Base-by-base conservation (phyloP, 169 alveolate species). In the Cryptosporidium muris region DNA sequence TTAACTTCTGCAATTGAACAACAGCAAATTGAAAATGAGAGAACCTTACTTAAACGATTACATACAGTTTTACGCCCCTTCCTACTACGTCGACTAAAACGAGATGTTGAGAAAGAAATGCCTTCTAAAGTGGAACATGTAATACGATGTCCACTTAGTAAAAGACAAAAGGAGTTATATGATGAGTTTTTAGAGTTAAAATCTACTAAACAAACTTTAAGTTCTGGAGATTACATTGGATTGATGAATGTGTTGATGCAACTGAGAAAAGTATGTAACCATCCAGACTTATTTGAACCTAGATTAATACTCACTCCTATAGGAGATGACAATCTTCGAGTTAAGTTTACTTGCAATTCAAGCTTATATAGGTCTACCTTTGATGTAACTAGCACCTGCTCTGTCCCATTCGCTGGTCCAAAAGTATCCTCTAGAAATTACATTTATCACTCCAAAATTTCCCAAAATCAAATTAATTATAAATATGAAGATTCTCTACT, bases 41-140 rank as follows among this genome's bases (percentile, higher is more conserved):
- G 49, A 74, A 67, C 89, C 49, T 91, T 94, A 40, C 91, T 93
- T 49, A 91, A 91, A 80, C 93, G 97, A 62, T 93, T 97, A 63
- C 99, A 97, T 88, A 93, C 96, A 66, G 97, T 98, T 36, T 92
- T 98, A 54, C 92, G 99, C 47, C 99, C 99, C 3, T 98, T 97
- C 82, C 89, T 97, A 56, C 88, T 98, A 65, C 91, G 99, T 81
- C 93, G 99, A 88, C 91, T 97, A 90, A 98, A 98, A 90, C 96
- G 95, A 81, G 99, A 98, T 80, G 99, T 98, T 36, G 99, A 98
- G 91, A 96, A 97, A 88, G 98, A 97, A 92, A 94, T 98, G 94
- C 99, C 99, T 11, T 94, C 96, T 64, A 98, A 98, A 90, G 92
- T 92, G 63, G 99, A 98, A 64, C 98, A 96, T 82, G 95, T 97